Evolutionary conservation across 2,329 filamentous ascomycete genomes (phyloP).

Genomic region (Hymenoscyphus occultus): DNA sequence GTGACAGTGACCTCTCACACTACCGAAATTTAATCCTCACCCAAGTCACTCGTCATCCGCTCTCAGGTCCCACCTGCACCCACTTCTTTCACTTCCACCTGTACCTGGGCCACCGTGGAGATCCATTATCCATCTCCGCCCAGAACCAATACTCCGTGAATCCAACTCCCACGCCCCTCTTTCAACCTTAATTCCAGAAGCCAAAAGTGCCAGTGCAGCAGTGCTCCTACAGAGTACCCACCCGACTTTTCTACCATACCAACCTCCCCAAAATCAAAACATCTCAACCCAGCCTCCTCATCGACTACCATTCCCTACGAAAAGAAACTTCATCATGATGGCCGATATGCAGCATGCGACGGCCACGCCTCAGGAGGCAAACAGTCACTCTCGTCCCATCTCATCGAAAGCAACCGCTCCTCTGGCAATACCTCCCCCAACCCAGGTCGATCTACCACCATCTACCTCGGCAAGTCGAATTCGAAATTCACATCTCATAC

Average conservation of each 20-base stretch:
- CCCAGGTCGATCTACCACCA: constrained; percentile 22
- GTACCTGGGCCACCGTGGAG: too few relatives aligned
- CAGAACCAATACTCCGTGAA: too few relatives aligned
- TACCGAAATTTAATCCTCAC: not conserved
- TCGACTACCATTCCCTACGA: not conserved
- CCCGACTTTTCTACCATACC: not conserved
- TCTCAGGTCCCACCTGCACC: not conserved
- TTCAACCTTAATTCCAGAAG: not conserved
- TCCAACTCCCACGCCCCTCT: not conserved
- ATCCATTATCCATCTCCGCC: too few relatives aligned
- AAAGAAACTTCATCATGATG: constrained; percentile 12
- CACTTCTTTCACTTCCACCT: too few relatives aligned
- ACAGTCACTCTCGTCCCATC: constrained; percentile 29
- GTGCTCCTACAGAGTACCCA: not conserved
- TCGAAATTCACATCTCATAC: constrained; percentile 44
- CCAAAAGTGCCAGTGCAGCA: too few relatives aligned
- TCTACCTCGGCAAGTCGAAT: constrained; percentile 28
- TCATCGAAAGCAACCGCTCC: constrained; percentile 22
- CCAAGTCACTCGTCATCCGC: not conserved
- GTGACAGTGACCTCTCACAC: too few relatives aligned
- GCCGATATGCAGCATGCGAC: constrained; percentile 12
- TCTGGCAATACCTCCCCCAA: constrained; percentile 26
- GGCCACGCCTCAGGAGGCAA: constrained; percentile 12
- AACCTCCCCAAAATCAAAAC: not conserved
- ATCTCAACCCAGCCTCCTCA: not conserved